These are phyloP conservation scores for Quaeritorhiza haematococci DNA, from an alignment of 371 early-diverging fungal species.

Conservation along the genomic window DNA sequence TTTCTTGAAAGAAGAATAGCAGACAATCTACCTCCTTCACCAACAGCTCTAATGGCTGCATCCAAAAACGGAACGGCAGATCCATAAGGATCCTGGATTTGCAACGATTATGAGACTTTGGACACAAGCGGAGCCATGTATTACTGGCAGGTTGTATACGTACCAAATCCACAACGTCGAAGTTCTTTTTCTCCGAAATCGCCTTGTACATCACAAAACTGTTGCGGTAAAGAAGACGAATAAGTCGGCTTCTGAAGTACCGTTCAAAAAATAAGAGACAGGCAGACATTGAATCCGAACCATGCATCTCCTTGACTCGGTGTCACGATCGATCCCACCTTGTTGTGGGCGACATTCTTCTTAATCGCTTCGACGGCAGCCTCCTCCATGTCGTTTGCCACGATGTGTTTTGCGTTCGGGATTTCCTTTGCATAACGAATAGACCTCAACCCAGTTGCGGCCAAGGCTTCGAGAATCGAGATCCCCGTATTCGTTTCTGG, in stretches of 20 bases:
- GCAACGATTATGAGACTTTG: neutral
- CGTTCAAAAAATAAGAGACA: too few species aligned
- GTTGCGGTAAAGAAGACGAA: neutral
- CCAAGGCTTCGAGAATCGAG: slow-evolving; percentile 94
- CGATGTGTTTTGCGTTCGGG: slow-evolving; percentile 68
- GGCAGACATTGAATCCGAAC: too few species aligned
- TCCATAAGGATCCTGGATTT: slow-evolving; percentile 93
- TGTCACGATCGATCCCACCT: slow-evolving; percentile 55
- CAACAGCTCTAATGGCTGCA: slow-evolving; percentile 89
- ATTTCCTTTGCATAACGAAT: slow-evolving; percentile 98
- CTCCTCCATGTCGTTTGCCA: slow-evolving; percentile 90
- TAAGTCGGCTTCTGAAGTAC: too few species aligned
- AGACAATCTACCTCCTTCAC: slow-evolving; percentile 71
- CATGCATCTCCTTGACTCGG: slow-evolving; percentile 83
- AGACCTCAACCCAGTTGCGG: slow-evolving; percentile 97
- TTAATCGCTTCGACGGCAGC: slow-evolving; percentile 91
- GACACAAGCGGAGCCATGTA: neutral
- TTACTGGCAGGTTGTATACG: neutral
- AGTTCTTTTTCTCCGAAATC: slow-evolving; percentile 38
- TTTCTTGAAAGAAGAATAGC: neutral
- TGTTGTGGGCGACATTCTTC: slow-evolving; percentile 85
- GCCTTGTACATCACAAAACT: slow-evolving; percentile 70
- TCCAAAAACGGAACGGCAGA: slow-evolving; percentile 96
- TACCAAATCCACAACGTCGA: slow-evolving; percentile 79
- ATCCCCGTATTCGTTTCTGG: slow-evolving; percentile 16